Evolutionary conservation across 805 yeast genomes (phyloP).

Genomic region (Starmerella cellae): DNA sequence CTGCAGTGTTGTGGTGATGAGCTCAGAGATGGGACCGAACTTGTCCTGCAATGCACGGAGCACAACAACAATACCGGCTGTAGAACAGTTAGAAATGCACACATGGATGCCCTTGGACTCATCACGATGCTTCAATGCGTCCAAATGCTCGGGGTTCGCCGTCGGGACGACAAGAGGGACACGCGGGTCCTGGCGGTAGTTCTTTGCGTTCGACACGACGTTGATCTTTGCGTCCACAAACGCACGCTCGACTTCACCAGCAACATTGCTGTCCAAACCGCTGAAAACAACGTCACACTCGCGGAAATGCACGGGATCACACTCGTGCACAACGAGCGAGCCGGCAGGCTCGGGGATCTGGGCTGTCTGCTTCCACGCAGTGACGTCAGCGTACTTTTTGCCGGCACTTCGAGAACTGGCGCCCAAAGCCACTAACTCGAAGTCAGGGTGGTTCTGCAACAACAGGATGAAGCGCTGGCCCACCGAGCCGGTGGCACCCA

Average conservation of each 20-base stretch:
- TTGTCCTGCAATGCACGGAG: conserved; percentile 80
- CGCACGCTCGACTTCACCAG: conserved; percentile 81
- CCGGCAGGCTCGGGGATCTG: conserved; percentile 59
- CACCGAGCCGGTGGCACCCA: conserved; percentile 96
- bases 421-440: conserved; percentile 72
- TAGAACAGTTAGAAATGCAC: conserved; percentile 95
- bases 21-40: conserved; percentile 79
- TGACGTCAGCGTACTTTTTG: conserved; percentile 69
- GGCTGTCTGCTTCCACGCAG: conserved; percentile 86
- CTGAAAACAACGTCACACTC: conserved; percentile 92
- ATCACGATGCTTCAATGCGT: conserved; percentile 45
- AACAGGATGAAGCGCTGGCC: conserved; percentile 90
- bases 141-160: conserved; percentile 82
- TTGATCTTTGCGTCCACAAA: conserved; percentile 71
- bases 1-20: conserved; percentile 85
- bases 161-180: conserved; percentile 94
- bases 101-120: conserved; percentile 58
- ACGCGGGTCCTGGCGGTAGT: conserved; percentile 73
- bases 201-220: conserved; percentile 89
- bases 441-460: conserved; percentile 76
- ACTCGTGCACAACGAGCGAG: conserved; percentile 56
- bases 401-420: conserved; percentile 94
- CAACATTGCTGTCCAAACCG: conserved; percentile 84
- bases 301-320: conserved; percentile 60
- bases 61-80: conserved; percentile 96